A percentile compares a stretch with the other conserved stretches of the same genome.
phyloP scores from a whole-genome alignment of 192 early-diverging fungal species.

The Backusella australiensis region DNA sequence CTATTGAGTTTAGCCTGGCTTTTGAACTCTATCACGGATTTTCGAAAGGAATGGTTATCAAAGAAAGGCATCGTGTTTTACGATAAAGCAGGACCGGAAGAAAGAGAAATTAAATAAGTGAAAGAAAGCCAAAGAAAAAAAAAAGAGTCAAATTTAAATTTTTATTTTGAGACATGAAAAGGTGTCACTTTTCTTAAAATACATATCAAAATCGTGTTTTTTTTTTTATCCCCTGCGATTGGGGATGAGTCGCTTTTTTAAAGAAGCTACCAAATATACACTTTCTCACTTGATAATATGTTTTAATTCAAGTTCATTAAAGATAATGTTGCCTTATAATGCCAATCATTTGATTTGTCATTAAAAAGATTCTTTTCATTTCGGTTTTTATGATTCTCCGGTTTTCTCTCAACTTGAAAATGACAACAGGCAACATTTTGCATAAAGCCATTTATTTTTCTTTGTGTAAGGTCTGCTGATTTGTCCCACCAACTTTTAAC shows the following conservation, averaged over 20 bases:
- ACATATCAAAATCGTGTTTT: background rate
- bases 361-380: background rate
- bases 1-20: conserved; percentile 14
- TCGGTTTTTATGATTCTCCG: background rate
- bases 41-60: background rate
- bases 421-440: background rate
- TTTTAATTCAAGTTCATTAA: background rate
- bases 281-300: background rate
- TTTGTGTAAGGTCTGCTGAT: background rate
- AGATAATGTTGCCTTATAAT: background rate
- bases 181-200: background rate
- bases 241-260: background rate
- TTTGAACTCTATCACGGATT: conserved; percentile 7
- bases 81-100: background rate
- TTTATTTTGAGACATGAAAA: background rate
- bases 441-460: background rate
- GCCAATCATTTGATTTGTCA: background rate
- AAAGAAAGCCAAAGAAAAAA: background rate
- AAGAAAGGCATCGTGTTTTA: background rate
- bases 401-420: background rate
- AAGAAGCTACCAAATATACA: background rate
- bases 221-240: background rate
- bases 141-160: background rate
- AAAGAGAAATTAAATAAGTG: background rate
- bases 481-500: background rate